phyloP scores from a whole-genome alignment of 176 grass and related monocot species.

The Rhynchospora breviuscula region DNA sequence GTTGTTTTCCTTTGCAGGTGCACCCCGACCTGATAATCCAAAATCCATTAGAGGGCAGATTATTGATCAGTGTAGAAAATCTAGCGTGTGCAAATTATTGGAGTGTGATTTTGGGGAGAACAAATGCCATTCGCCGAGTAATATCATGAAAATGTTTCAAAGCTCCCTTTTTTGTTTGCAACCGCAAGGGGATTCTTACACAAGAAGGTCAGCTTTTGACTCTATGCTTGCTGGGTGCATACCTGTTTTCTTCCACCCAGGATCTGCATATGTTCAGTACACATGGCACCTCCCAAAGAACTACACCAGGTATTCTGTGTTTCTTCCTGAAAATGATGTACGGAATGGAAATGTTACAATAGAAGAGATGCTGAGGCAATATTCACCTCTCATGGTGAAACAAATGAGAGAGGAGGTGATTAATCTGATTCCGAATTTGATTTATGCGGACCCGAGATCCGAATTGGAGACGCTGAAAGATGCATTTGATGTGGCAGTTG shows the following conservation, averaged over 20 bases:
- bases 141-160: conserved; percentile 97
- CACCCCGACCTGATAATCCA: conserved; percentile 79
- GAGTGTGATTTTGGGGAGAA: conserved; percentile 94
- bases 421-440: conserved; percentile 73
- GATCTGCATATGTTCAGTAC: conserved; percentile 87
- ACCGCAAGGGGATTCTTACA: conserved; percentile 92
- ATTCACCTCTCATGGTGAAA: conserved; percentile 46
- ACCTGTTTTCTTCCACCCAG: conserved; percentile 97
- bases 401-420: conserved; percentile 90
- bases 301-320: conserved; percentile 83
- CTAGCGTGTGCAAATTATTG: conserved; percentile 63
- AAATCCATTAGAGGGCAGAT: conserved; percentile 79
- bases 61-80: conserved; percentile 78
- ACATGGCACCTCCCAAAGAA: conserved; percentile 96
- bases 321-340: conserved; percentile 74
- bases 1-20: conserved; percentile 90
- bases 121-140: conserved; percentile 88
- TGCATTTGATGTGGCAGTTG: conserved; percentile 81
- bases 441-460: conserved; percentile 86
- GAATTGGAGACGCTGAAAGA: conserved; percentile 86
- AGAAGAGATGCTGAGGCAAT: conserved; percentile 57
- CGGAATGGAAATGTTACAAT: conserved; percentile 52
- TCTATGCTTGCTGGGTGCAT: conserved; percentile 92
- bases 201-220: conserved; percentile 89
- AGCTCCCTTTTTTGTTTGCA: conserved; percentile 90